These are phyloP conservation scores for Calonectria multiphialidica DNA, from an alignment of 2,329 filamentous ascomycete genomes.

Conservation along the genomic window DNA sequence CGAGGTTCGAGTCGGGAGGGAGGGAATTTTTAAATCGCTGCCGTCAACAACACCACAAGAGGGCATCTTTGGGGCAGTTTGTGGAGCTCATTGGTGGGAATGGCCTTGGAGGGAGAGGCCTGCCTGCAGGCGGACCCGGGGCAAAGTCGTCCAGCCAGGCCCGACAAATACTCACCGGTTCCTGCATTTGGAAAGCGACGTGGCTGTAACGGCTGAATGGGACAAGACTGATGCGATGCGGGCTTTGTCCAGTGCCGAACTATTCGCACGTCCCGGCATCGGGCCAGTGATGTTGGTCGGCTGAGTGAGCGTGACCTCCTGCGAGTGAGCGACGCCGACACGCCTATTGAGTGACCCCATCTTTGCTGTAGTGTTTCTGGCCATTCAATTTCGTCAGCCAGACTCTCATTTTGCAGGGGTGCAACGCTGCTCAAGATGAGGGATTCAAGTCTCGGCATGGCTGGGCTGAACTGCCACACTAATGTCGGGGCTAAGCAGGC, in stretches of 20 bases:
- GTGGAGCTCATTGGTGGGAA: constrained; percentile 36
- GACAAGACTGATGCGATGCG: constrained; percentile 12
- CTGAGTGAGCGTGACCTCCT: constrained; percentile 21
- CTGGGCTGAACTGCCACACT: constrained; percentile 19
- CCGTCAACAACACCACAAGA: constrained; percentile 13
- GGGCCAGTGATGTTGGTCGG: constrained; percentile 13
- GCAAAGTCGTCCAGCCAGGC: constrained; percentile 40
- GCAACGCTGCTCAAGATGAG: constrained; percentile 1
- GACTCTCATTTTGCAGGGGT: constrained; percentile 3
- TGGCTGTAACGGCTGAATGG: constrained; percentile 35
- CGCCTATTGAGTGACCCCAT: constrained; percentile 1
- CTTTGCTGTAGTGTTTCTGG: constrained; percentile 6
- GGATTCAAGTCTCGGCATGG: constrained; percentile 7
- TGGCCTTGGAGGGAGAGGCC: constrained; percentile 27
- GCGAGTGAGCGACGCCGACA: constrained; percentile 15
- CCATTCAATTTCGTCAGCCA: constrained; percentile 6
- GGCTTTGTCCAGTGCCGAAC: background rate
- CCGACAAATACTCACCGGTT: constrained; percentile 46
- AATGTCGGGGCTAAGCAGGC: constrained; percentile 29
- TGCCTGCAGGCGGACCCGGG: constrained; percentile 34
- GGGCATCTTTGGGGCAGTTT: constrained; percentile 8
- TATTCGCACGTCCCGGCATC: background rate
- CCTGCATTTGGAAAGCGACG: constrained; percentile 48
- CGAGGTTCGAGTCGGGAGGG: constrained; percentile 18
- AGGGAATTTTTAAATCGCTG: background rate